Evolutionary conservation across 1,284 basidiomycete genomes (phyloP).

Genomic region (Tylopilus orsonianus): DNA sequence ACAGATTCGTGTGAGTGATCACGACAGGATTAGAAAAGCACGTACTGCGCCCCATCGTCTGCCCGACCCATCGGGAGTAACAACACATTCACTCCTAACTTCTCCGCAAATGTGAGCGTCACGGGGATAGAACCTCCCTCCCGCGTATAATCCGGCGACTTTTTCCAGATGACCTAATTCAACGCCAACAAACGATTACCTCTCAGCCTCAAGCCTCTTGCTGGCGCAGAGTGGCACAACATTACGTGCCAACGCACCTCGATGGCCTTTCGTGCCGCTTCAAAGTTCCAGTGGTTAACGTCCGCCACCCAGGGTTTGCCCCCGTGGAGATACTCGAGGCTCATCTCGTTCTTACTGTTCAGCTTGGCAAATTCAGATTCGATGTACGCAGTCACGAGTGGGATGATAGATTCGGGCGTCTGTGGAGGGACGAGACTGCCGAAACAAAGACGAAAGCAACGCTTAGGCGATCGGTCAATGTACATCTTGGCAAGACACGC

Average conservation of each 20-base stretch:
- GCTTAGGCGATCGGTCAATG: slow-evolving; percentile 5
- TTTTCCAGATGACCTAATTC: slow-evolving; percentile 70
- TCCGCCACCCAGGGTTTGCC: slow-evolving; percentile 92
- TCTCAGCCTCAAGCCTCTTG: neutral
- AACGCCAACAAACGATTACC: neutral
- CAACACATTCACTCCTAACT: slow-evolving; percentile 78
- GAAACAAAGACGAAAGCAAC: neutral
- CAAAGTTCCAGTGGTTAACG: slow-evolving; percentile 91
- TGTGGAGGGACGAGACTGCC: slow-evolving; percentile 86
- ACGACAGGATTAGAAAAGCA: neutral
- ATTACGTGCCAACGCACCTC: slow-evolving; percentile 42
- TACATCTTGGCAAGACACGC: slow-evolving; percentile 33
- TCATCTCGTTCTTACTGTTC: slow-evolving; percentile 77
- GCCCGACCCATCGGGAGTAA: slow-evolving; percentile 91
- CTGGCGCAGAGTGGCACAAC: neutral
- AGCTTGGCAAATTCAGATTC: slow-evolving; percentile 82
- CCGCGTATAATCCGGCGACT: slow-evolving; percentile 84
- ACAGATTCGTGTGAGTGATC: neutral
- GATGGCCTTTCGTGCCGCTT: slow-evolving; percentile 86
- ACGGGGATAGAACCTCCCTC: slow-evolving; percentile 98
- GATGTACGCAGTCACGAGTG: slow-evolving; percentile 73
- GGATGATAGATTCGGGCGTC: slow-evolving; percentile 73
- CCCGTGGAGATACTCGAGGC: slow-evolving; percentile 71
- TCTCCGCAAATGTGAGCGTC: slow-evolving; percentile 93
- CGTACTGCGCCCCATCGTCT: slow-evolving; percentile 91